Conservation (phyloP, 345 rosid species). For the Ceriops decandra region DNA sequence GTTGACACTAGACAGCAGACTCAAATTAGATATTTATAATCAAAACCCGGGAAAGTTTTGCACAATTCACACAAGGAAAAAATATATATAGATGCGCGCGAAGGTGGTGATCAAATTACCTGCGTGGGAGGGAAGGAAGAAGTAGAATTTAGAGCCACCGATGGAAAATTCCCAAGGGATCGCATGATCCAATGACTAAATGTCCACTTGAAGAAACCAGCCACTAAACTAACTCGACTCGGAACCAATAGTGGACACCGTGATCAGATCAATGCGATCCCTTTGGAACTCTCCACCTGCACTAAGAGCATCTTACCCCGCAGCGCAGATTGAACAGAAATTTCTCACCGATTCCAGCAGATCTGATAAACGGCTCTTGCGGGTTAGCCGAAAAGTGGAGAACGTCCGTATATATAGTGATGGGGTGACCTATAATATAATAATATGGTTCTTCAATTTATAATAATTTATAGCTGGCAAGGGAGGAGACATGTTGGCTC, state of each 20-base stretch:
- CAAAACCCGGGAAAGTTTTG: no score
- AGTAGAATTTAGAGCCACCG: conserved; percentile 28
- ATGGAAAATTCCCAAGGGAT: conserved; percentile 61
- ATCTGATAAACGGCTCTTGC: neutral
- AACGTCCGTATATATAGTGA: neutral
- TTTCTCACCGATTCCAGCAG: neutral
- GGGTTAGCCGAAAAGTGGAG: neutral
- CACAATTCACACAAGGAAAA: neutral
- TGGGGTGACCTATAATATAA: neutral
- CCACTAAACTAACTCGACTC: neutral
- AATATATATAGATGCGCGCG: neutral
- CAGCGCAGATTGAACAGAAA: neutral
- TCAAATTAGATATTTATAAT: no score
- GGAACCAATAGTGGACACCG: no score
- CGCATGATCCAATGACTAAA: conserved; percentile 47
- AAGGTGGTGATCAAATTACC: conserved; percentile 11
- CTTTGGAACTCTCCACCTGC: conserved; percentile 63
- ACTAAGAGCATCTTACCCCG: conserved; percentile 16
- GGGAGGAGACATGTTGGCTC: neutral
- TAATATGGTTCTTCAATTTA: conserved; percentile 10
- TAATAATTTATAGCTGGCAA: conserved; percentile 18
- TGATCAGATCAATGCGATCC: conserved; percentile 70
- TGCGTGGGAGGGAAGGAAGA: neutral
- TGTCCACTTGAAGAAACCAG: neutral
- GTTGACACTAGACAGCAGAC: no score